Conservation (phyloP, 352 stramenopile genomes). For the Albugo laibachii region DNA sequence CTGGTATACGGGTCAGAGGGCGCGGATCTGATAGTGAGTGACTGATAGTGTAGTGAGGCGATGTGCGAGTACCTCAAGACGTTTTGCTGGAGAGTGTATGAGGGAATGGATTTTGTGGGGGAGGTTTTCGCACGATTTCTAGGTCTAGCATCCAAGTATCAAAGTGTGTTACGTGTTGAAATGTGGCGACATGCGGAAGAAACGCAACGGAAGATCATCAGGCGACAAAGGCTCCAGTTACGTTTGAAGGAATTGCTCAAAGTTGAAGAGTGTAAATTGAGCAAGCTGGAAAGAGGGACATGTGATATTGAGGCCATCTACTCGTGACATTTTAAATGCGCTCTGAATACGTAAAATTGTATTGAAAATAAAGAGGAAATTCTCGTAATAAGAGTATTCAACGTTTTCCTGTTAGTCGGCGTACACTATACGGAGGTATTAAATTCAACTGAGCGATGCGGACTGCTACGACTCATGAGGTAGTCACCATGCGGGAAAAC, state of each 20-base stretch:
- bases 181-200: constrained; percentile 51
- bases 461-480: too few relatives aligned
- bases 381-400: background rate
- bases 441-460: too few relatives aligned
- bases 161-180: constrained; percentile 63
- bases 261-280: constrained; percentile 42
- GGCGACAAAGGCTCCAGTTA: constrained; percentile 35
- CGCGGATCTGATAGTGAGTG: too few relatives aligned
- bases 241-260: constrained; percentile 43
- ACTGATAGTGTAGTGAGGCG: too few relatives aligned
- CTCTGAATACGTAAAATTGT: too few relatives aligned
- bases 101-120: constrained; percentile 55
- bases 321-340: too few relatives aligned
- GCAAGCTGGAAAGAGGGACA: constrained; percentile 25
- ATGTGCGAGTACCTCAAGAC: too few relatives aligned
- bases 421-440: background rate
- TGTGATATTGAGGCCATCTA: background rate
- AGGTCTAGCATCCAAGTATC: constrained; percentile 70
- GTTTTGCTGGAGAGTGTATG: constrained; percentile 21
- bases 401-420: background rate
- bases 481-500: too few relatives aligned
- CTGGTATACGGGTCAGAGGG: too few relatives aligned
- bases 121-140: constrained; percentile 68
- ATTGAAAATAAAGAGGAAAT: too few relatives aligned
- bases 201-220: constrained; percentile 27